Evolutionary conservation across 2,329 filamentous ascomycete genomes (phyloP).

Genomic region (Parascedosporium putredinis): DNA sequence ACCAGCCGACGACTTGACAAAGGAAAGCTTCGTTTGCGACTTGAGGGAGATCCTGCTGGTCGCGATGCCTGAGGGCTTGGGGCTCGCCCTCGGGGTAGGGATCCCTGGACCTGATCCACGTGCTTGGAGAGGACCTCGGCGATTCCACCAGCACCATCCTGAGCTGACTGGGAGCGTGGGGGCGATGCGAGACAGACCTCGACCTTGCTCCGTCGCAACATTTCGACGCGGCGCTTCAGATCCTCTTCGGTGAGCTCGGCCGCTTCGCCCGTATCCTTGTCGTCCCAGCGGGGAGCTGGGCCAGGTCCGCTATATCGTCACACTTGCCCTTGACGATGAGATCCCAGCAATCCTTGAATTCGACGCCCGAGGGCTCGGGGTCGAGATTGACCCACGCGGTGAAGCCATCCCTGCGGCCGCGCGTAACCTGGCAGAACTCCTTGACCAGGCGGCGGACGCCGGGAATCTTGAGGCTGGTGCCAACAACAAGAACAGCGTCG

Average conservation of each 20-base stretch:
- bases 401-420: conserved; percentile 70
- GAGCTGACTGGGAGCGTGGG: conserved; percentile 13
- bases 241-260: conserved; percentile 31
- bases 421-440: conserved; percentile 82
- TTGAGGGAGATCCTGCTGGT: conserved; percentile 29
- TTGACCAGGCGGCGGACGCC: conserved; percentile 82
- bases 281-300: conserved; percentile 50
- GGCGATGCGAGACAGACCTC: conserved; percentile 16
- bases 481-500: conserved; percentile 88
- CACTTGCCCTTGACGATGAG: conserved; percentile 77
- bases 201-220: conserved; percentile 26
- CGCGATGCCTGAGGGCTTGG: conserved; percentile 31
- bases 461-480: conserved; percentile 90
- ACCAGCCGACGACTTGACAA: conserved; percentile 17
- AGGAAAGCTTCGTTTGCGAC: conserved; percentile 40
- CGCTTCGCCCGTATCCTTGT: conserved; percentile 39
- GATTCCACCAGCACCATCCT: conserved; percentile 14
- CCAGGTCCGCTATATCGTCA: conserved; percentile 73
- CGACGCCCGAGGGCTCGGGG: conserved; percentile 66
- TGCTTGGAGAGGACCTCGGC: conserved; percentile 26
- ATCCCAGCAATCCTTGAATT: conserved; percentile 91
- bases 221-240: conserved; percentile 25
- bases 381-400: conserved; percentile 94
- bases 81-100: conserved; percentile 48
- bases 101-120: conserved; percentile 32